Evolutionary conservation across 139 green algal genomes (phyloP), one percentile per base, ranked within the genome.

Genomic region (Coccomyxa sp.): DNA sequence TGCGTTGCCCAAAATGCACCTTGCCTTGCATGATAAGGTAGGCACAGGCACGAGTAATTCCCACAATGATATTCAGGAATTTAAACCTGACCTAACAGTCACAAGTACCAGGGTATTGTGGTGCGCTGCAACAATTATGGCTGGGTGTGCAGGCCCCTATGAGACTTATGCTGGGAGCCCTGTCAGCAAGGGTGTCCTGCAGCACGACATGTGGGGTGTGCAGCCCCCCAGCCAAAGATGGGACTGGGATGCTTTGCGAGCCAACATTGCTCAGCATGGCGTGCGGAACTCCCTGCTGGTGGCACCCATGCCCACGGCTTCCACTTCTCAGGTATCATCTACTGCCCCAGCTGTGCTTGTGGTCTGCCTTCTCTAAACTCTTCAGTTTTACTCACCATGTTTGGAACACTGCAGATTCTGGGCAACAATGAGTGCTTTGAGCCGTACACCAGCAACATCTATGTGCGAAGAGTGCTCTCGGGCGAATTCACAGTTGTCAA

Each of bases 401-500:
- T 71, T 71, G 18, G 10, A 28, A 71, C 10, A 71, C 38, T 83
- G 77, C 90, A 97, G 88, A 96, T 97, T 76, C 85, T 97, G 58
- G 94, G 94, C 80, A 99, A 99, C 94, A 99, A 99, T 88, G 96
- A 99, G 91, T 99, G 96, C 92, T 98, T 99, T 82, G 96, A 99
- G 92, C 96, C 96, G 58, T 98, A 98, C 91, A 99, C 96, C 17
- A 96, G 90, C 86, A 99, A 99, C 94, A 99, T 99, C 88, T 99
- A 99, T 88, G 95, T 97, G 66, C 92, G 97, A 67, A 91, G 97
- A 45, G 97, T 99, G 88, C 93, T 99, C 51, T 94, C 85, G n/a
- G 97, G 97, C 51, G 95, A 97, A 89, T 97, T 96, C 88, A 91
- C 89, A 14, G 91, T 99, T 4, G 95, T 99, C 45, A 99, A 99